These are phyloP conservation scores for Platanthera guangdongensis DNA, from an alignment of 106 monocot genomes.

Conservation along the genomic window DNA sequence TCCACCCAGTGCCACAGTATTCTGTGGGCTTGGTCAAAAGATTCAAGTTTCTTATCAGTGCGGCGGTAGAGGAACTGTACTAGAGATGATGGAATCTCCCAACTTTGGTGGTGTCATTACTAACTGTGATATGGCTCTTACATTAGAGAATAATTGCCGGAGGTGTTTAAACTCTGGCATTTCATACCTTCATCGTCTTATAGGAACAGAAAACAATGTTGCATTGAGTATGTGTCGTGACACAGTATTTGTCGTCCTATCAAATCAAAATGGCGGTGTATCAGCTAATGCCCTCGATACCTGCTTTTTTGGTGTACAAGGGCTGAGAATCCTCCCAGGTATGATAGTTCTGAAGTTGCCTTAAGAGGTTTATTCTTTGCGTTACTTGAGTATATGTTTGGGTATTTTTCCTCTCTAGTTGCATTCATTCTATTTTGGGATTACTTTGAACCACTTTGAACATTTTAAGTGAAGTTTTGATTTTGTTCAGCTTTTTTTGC, in stretches of 20 bases:
- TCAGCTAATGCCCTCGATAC: conserved; percentile 42
- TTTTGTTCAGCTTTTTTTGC: neutral
- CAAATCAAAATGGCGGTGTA: conserved; percentile 43
- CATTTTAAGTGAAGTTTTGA: neutral
- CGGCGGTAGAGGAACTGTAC: conserved; percentile 60
- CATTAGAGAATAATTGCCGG: conserved; percentile 47
- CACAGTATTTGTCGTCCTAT: conserved; percentile 81
- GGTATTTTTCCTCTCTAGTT: neutral
- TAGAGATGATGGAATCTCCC: conserved; percentile 91
- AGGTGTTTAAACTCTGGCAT: conserved; percentile 85
- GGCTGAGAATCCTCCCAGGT: conserved; percentile 45
- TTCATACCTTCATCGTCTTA: conserved; percentile 64
- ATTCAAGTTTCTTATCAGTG: conserved; percentile 81
- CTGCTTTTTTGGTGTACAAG: conserved; percentile 90
- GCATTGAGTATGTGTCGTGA: conserved; percentile 76
- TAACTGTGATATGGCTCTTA: conserved; percentile 54
- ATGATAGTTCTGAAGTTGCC: conserved; percentile 3
- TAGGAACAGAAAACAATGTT: conserved; percentile 66
- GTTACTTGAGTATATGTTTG: neutral
- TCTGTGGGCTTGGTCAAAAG: conserved; percentile 80
- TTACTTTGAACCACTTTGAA: neutral
- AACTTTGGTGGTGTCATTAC: conserved; percentile 54
- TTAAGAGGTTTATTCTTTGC: neutral
- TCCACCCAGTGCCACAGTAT: conserved; percentile 32
- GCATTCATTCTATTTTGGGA: neutral